These are phyloP conservation scores for Chrysoporthe cubensis DNA, from an alignment of 2,329 filamentous ascomycete genomes.

Conservation along the genomic window DNA sequence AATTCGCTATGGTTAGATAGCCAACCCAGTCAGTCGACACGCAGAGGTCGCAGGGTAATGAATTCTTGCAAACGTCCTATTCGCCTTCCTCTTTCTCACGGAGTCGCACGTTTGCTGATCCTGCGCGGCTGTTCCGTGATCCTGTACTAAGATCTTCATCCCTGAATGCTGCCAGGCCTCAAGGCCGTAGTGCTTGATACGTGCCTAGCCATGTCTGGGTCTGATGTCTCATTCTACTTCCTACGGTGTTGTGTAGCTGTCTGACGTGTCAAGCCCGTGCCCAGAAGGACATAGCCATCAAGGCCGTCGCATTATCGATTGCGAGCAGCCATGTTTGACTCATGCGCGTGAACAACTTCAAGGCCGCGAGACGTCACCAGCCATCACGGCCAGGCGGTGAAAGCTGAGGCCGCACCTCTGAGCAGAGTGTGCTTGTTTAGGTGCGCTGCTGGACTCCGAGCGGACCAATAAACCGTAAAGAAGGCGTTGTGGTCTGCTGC, in stretches of 20 bases:
- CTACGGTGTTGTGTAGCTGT: too few relatives aligned
- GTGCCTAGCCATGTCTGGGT: background rate
- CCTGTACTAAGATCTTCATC: too few relatives aligned
- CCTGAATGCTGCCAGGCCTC: background rate
- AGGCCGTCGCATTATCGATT: background rate
- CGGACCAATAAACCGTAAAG: conserved; percentile 3
- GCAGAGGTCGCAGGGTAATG: conserved; percentile 27
- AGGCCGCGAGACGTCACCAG: background rate
- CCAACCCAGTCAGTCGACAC: conserved; percentile 24
- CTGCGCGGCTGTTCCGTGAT: background rate
- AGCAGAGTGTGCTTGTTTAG: background rate
- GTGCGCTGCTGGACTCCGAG: background rate
- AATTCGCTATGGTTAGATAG: conserved; percentile 29
- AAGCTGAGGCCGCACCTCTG: background rate
- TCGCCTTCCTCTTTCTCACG: conserved; percentile 2
- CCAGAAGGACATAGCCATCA: background rate
- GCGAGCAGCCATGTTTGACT: background rate
- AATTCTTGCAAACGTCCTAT: conserved; percentile 31
- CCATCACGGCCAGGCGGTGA: background rate
- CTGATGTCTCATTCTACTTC: background rate
- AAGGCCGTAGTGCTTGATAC: background rate
- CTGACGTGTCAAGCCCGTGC: background rate
- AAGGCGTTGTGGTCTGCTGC: background rate
- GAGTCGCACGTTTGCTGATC: background rate
- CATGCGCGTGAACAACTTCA: background rate